These are phyloP conservation scores for Sporodiniella umbellata DNA, from an alignment of 371 early-diverging fungal species.

Conservation along the genomic window DNA sequence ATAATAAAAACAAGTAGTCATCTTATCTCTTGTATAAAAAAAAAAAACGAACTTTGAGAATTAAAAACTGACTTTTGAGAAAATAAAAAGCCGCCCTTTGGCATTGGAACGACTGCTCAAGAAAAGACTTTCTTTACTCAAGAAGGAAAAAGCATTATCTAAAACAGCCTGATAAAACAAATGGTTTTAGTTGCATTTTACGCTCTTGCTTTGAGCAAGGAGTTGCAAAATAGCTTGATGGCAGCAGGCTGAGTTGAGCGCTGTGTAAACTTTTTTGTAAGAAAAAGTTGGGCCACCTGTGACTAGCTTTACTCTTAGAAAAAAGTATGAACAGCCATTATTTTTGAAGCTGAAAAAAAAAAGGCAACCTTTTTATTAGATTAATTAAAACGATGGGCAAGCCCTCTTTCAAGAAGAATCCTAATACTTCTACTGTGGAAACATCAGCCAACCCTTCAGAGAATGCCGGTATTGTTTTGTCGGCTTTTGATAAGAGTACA, in stretches of 20 bases:
- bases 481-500: constrained; percentile 53
- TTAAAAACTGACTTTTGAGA: not conserved
- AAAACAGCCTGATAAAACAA: too few relatives aligned
- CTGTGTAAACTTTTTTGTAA: too few relatives aligned
- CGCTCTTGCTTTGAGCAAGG: too few relatives aligned
- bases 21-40: too few relatives aligned
- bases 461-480: constrained; percentile 46
- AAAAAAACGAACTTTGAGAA: constrained; percentile 6
- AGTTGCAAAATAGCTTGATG: too few relatives aligned
- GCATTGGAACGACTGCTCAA: too few relatives aligned
- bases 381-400: constrained; percentile 22
- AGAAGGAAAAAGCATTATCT: too few relatives aligned
- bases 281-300: not conserved
- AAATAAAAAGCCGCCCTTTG: not conserved
- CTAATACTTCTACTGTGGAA: constrained; percentile 25
- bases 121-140: too few relatives aligned
- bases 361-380: not conserved
- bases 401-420: constrained; percentile 23
- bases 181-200: too few relatives aligned
- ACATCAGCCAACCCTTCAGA: constrained; percentile 25
- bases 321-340: not conserved
- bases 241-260: too few relatives aligned
- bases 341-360: not conserved
- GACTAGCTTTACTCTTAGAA: not conserved
- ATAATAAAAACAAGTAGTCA: too few relatives aligned